Base-by-base conservation (phyloP, 192 early-diverging fungal species). In the Entomortierella chlamydospora region DNA sequence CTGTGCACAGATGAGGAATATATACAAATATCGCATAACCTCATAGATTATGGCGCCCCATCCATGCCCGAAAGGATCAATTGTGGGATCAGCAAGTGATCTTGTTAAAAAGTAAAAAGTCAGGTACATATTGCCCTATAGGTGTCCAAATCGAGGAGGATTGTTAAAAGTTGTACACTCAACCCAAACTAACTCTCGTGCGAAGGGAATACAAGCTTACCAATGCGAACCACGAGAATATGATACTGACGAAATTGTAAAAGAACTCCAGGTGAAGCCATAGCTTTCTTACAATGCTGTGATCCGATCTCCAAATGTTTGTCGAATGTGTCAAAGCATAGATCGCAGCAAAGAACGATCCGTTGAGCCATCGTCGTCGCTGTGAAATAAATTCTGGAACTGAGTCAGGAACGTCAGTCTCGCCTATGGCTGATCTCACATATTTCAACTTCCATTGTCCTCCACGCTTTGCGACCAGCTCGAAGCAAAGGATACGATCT, bases 401-500 rank as follows among this genome's bases (percentile, higher is more conserved):
- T 37, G 66, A 81, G 42, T 90, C 88, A 1, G 92, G 92, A 1
- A 95, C 93, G 83, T 95, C 92, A 8, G 92, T 95, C 81, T 93
- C 91, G 18, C 90, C 93, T 23, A 85, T 71, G 3, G 92, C 87
- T 9, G 82, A 87, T 42, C 83, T 82, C 1, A 92, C 93, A 62
- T 95, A 95, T 54, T 92, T 86, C 18, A 94, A 71, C 12, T 85
- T 69, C 92, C 92, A 95, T 30, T 83, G 76, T 26, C 85, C 84
- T 17, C 88, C 81, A 39, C 82, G 84, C 74, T 95, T 95, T 39
- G 91, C 88, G 13, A 93, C 90, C 25, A 95, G 73, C 65, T 95
- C 94, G 55, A 93, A 92, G 62, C 92, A 93, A 41, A 95, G 70
- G 66, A 95, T 94, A 65, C 94, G 88, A 83, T 95, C 94, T 54